Evolutionary conservation across 192 early-diverging fungal genomes (phyloP), one percentile per base, ranked within the genome.

Genomic region (Gaertneriomyces semiglobifer): DNA sequence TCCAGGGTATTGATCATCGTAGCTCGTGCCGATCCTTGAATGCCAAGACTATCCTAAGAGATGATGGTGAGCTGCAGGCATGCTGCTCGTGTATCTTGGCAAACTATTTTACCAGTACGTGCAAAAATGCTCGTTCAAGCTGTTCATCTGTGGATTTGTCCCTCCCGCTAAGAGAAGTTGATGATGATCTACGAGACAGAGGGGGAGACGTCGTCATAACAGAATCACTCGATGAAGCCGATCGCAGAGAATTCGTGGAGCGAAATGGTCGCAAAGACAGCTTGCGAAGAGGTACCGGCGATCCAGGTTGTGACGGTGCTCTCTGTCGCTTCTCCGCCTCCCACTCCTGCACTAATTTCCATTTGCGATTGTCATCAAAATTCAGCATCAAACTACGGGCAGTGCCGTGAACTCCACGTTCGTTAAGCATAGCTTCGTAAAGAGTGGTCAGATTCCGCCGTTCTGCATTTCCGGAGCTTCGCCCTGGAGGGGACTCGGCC

Each of bases 1-100:
- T 66, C 65, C 39, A 66, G 54, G n/a, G 65, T 66, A 5, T 46
- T 53, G 20, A 58, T 57, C 65, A 66, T 66, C 1, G 65, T 66
- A 20, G 7, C 55, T 38, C 47, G 65, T 14, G 65, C 65, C 43
- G 65, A 41, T 16, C 47, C 65, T 7, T 54, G 53, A 45, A 66
- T 66, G 12, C 58, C 58, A 9, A 66, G 44, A n/a, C 65, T n/a
- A 16, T 66, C 54, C 41, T 57, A 8, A 57, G 39, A 57, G 12
- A 57, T 52, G 20, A 18, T 6, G 50, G 50, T 18, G 50, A 18
- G n/a, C 20, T n/a, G 50, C 6, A 52, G n/a, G 20, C 5, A 6
- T 4, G 50, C n/a, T 52, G 5, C n/a, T 52, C 50, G 20, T 52
- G 20, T 18, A 5, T 20, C 4, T n/a, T 6, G n/a, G 20, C 4